Evolutionary conservation across 345 rosid species (phyloP), one percentile per base, ranked within the genome.

Genomic region (Psidium guajava): DNA sequence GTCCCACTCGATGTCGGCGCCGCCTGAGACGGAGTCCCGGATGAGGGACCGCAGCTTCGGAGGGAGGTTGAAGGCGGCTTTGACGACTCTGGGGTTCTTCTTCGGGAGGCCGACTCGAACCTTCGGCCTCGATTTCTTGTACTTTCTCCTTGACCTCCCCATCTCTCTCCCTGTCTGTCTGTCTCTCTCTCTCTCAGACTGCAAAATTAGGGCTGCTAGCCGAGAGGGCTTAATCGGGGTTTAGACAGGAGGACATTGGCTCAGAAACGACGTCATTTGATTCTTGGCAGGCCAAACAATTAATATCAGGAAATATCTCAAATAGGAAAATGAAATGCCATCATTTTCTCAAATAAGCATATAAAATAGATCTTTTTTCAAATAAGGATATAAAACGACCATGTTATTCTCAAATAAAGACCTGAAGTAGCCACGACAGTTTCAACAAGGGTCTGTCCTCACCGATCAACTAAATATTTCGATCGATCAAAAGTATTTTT

Each of bases 121-220:
- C 90, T 97, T 97, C 11, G 96, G 83, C 86, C 93, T 89, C 47
- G 99, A 95, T 57, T 85, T 87, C 89, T 91, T 95, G 94, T 93
- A 94, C 90, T 95, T 97, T 82, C 99, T 92, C 87, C 99, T 93
- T 4, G 99, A 97, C 86, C 99, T 87, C 87, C 98, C 99, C 99
- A 97, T 97, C 87, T 77, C 85, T 57, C 22, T 59, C 47, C 81
- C 83, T 74, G 54, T 82, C 40, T 54, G 57, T 58, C 52, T 77
- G 52, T 20, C 83, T 81, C 56, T 77, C 82, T 20, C 83, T 81
- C 56, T 47, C 36, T 8, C 25, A 25, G 24, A 18, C 47, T 69
- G 47, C 47, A 69, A 5, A 69, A 69, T 69, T 36, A 69, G 77
- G 77, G 77, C 20, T 69, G 80, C 80, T 13, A 0, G 16, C 32